Conservation (phyloP, 805 yeast genomes). For the Hyphopichia homilentoma region DNA sequence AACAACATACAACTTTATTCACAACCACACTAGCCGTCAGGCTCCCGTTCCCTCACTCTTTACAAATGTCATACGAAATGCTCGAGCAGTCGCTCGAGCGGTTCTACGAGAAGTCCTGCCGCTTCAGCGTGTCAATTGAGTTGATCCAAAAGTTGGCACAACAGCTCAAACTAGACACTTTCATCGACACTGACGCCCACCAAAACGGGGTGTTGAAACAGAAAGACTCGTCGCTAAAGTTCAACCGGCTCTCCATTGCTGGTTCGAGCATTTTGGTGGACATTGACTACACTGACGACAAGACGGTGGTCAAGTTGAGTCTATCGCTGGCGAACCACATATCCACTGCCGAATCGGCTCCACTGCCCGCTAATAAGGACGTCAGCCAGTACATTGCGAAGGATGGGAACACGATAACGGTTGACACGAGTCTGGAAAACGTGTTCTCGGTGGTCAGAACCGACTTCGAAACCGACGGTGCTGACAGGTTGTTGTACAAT, state of each 20-base stretch:
- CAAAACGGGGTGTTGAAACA: conserved; percentile 16
- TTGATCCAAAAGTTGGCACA: conserved; percentile 37
- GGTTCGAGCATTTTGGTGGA: conserved; percentile 39
- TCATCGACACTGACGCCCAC: conserved; percentile 34
- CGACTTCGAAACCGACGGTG: neutral
- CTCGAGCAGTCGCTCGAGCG: conserved; percentile 18
- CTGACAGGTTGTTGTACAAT: neutral
- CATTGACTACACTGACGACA: conserved; percentile 30
- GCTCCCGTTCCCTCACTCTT: too few relatives aligned
- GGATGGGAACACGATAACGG: conserved; percentile 1
- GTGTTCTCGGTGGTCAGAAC: neutral
- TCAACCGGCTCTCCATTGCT: conserved; percentile 38
- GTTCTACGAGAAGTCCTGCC: conserved; percentile 29
- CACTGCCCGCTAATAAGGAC: neutral
- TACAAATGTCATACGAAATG: too few relatives aligned
- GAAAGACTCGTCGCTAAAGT: conserved; percentile 7
- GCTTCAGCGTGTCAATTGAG: conserved; percentile 32
- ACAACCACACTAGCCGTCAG: too few relatives aligned
- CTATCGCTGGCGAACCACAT: conserved; percentile 34
- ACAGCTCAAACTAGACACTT: conserved; percentile 38
- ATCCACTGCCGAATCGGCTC: conserved; percentile 1
- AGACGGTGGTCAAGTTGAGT: conserved; percentile 22
- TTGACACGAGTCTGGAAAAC: neutral
- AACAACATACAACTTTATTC: too few relatives aligned
- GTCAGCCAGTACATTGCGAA: neutral